Conservation (phyloP, 177 flowering plant genomes). For the Vitis hybrid region DNA sequence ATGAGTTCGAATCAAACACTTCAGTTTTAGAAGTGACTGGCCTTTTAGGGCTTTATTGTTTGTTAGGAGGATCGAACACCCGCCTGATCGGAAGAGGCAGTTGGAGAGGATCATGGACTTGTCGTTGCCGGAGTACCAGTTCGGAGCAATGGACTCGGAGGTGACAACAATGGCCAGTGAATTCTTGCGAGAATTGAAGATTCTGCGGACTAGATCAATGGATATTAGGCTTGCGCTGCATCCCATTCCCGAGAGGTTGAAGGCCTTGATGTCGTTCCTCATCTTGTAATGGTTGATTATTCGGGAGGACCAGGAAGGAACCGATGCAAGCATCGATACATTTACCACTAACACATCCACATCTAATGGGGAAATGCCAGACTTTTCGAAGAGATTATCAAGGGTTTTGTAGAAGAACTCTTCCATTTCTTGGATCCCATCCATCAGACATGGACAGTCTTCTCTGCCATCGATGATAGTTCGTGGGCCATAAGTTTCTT, state of each 20-base stretch:
- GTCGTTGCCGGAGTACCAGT: constrained; percentile 58
- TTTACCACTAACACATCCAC: constrained; percentile 55
- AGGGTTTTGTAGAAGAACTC: constrained; percentile 40
- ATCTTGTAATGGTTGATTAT: constrained; percentile 45
- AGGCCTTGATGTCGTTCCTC: constrained; percentile 35
- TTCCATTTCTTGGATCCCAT: constrained; percentile 38
- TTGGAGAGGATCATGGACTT: constrained; percentile 53
- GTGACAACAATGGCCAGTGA: constrained; percentile 40
- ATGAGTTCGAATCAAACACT: constrained; percentile 33
- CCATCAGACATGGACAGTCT: constrained; percentile 23
- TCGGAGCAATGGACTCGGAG: constrained; percentile 41
- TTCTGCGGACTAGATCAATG: constrained; percentile 33
- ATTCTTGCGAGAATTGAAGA: constrained; percentile 33
- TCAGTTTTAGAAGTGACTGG: constrained; percentile 35
- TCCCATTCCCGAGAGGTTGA: constrained; percentile 56
- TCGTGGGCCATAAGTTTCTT: constrained; percentile 47
- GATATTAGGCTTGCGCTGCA: constrained; percentile 56
- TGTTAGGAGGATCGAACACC: constrained; percentile 48
- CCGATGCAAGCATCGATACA: constrained; percentile 34
- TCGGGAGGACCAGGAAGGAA: constrained; percentile 41
- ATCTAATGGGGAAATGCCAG: constrained; percentile 36
- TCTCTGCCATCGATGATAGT: constrained; percentile 39
- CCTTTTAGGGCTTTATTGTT: constrained; percentile 25
- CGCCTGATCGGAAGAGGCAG: constrained; percentile 49
- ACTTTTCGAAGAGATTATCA: constrained; percentile 32